Evolutionary conservation across 768 basidiomycete species (phyloP), one percentile per base, ranked within the genome.

Genomic region (Lactarius psammicola): DNA sequence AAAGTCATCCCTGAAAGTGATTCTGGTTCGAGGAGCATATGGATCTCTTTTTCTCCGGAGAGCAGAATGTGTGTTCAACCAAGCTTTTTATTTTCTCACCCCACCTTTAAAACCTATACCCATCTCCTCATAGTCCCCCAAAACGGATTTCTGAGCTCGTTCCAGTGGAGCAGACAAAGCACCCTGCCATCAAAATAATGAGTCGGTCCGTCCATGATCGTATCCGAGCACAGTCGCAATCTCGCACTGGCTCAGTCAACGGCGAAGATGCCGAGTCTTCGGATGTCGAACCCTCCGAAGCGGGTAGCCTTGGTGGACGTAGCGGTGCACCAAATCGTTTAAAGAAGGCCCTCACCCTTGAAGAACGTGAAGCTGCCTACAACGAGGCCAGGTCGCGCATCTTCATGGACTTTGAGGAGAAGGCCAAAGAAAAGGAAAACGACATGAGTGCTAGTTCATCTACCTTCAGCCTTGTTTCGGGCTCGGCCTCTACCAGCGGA

Each of bases 141-240:
- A 84, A 88, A 51, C 82, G 88, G 61, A 80, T 94, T 60, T 82
- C 82, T 65, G 92, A 93, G 57, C 84, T 94, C 28, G 89, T 93
- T 9, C 92, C 92, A 28, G 80, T 85, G 4, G 91, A 92, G 72
- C 80, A 84, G 20, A 76, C 85, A 5, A 74, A 85, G 0, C 87
- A 87, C 36, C 90, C 89, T n/a, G 83, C 91, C 23, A 89, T 94
- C 72, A 89, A 93, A 82, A 94, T 94, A 71, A 94, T 94, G 91
- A 85, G 87, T 53, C 84, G 92, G 70, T 78, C 82, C 26, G 74
- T 72, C 17, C 74, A 76, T n/a, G 85, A 87, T 68, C 84, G 85
- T 49, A 77, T 82, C 60, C 76, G 79, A 61, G 84, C 81, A 60
- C 81, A 82, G 65, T 79, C 88, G 4, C 82, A 83, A 66, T 91